Evolutionary conservation across 305 asterid genomes (phyloP), one percentile per base, ranked within the genome.

Genomic region (Fraxinus nigra): DNA sequence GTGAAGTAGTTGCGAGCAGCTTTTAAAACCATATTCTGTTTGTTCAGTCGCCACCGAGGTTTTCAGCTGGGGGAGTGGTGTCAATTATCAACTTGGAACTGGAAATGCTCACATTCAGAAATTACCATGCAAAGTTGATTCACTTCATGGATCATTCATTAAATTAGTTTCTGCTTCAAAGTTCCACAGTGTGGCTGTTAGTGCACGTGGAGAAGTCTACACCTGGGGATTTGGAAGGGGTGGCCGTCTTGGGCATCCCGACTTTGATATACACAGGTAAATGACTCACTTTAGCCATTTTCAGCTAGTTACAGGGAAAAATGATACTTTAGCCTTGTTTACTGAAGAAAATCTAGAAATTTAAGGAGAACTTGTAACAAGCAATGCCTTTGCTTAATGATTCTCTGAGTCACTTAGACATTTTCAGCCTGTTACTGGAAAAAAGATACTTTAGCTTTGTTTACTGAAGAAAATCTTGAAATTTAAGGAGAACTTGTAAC

Each of bases 151-250:
- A 70, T 91, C 88, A 22, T 86, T 87, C 83, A 90, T 97, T 85
- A 92, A 92, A 83, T 73, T 85, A 74, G 87, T 93, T 83, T 95
- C 98, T 73, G 93, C 99, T 79, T 93, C 97, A 24, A 97, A 97
- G 90, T 97, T 95, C 89, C 99, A 97, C 83, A 97, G 98, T 84
- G 98, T 94, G 37, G 98, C 99, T 30, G 97, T 97, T 80, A 91
- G 87, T 85, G 92, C 90, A 51, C 78, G 85, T 65, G 98, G 98
- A 74, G 98, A 97, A 92, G 95, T 97, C 80, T 95, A 93, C 88
- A 92, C 97, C 20, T 97, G 98, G 99, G 99, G 99, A 9, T 97
- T 95, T 81, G 99, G 99, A 79, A 90, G 99, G 88, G 99, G 99
- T 72, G 98, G 99, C 82, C 98, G 99, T 74, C 96, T 97, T 80